Evolutionary conservation across 2,329 filamentous ascomycete genomes (phyloP), one percentile per base, ranked within the genome.

Genomic region (Drechslera avenae): DNA sequence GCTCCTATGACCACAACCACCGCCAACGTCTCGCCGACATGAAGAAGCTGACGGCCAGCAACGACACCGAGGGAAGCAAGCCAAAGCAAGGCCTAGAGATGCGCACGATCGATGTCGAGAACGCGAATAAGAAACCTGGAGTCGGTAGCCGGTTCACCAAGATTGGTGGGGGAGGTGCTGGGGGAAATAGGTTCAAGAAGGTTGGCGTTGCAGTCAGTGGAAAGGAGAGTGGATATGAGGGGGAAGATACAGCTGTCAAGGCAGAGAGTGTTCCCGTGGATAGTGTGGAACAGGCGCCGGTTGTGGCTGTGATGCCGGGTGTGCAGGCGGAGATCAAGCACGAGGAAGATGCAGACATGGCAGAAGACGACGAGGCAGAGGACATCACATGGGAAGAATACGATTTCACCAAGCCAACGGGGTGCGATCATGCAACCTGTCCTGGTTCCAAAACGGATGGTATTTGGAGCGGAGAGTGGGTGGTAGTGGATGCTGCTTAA

Each of bases 1-100:
- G 86, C 57, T 94, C 89, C 66, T 97, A 97, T 75, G 94, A 97
- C 71, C 94, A 99, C 76, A 89, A 90, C 64, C 94, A 99, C 75
- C 62, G 60, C 36, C 62, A 77, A 71, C 88, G 90, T 41, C 83
- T 92, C 51, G 90, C 90, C 74, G 89, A 94, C 66, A 91, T 93
- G 89, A 91, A 91, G 75, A 86, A 89, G 54, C 49, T 70, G n/a
- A 71, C 66, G 3, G 68, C 67, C 16, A 52, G 52, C 13, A 68
- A 68, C 45, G 66, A 67, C 17, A 47, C 52, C 14, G 62, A 68
- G 19, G 56, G 50, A 31, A 57, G 47, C 21, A 62, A 58, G 47
- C 56, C 56, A 5, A 57, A 59, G 17, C 51, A 64, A 49, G 53
- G 57, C 3, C 32, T 62, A 0, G 63, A 68, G 21, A 61, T 68